phyloP scores from a whole-genome alignment of 306 rosid genomes.

The Fragaria ananassa region DNA sequence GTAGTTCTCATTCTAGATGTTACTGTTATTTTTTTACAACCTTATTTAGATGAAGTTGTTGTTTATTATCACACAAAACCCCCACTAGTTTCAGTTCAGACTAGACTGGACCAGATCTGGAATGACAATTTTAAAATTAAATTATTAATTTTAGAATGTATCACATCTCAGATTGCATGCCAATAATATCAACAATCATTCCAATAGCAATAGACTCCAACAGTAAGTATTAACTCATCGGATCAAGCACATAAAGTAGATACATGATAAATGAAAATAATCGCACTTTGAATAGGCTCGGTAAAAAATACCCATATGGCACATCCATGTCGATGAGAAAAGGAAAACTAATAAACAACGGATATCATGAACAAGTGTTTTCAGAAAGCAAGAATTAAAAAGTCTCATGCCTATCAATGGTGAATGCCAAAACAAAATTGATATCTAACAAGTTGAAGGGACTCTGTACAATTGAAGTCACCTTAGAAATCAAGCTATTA shows the following conservation, averaged over 20 bases:
- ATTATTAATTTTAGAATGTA: too few relatives aligned
- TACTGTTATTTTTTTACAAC: background rate
- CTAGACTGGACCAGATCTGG: too few relatives aligned
- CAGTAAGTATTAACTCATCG: background rate
- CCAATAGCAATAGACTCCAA: background rate
- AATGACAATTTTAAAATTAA: too few relatives aligned
- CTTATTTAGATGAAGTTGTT: background rate
- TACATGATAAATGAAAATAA: background rate
- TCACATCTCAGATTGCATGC: too few relatives aligned
- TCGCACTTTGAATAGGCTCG: background rate
- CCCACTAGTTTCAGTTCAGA: too few relatives aligned
- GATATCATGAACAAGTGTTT: background rate
- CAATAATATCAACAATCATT: too few relatives aligned
- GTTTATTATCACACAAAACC: too few relatives aligned
- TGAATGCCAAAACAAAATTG: background rate
- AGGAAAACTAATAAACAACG: background rate
- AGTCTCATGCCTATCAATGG: background rate
- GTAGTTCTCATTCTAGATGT: background rate
- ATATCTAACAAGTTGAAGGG: background rate
- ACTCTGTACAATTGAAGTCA: background rate
- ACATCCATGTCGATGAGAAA: background rate
- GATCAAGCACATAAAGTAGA: background rate
- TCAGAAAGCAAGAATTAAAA: background rate
- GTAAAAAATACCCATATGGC: background rate
- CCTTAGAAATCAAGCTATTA: background rate